Base-by-base conservation (phyloP, 1,284 basidiomycete species). In the Cutaneotrichosporon mucoides region DNA sequence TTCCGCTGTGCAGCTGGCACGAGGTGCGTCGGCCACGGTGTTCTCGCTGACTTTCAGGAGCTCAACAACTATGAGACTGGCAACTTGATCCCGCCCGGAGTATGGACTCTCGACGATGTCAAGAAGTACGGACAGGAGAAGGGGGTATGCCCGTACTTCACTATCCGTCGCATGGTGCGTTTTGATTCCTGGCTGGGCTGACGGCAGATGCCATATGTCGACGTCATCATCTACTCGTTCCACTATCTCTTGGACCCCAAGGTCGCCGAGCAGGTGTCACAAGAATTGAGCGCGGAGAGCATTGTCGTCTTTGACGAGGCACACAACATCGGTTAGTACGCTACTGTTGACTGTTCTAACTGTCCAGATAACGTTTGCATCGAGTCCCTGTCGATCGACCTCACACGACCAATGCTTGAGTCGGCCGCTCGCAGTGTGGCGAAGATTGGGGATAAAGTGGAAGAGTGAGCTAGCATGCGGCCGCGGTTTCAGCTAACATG, bases 241-340 rank as follows among this genome's bases (percentile, higher is more conserved):
- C 96, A 99, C 77, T 99, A 99, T 76, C 83, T 99, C 33, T 85
- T 99, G 47, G 96, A 99, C 79, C 96, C 96, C 0, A 99, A 99
- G 79, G 93, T 99, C 44, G 96, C 96, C 0, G 95, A 99, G 70
- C 94, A 98, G 80, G 96, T 99, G 11, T 98, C 94, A 6, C 94
- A 92, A 71, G 95, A 99, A 75, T 84, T 99, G 80, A 92, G 90
- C 37, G 98, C 98, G 69, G 96, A 99, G 74, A 88, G 92, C 46
- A 99, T 99, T 59, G 94, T 99, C 48, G 94, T 99, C 0, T 99
- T 99, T 71, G 96, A 99, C 74, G 96, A 99, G 77, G 96, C 96
- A 7, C 96, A 99, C 80, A 99, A 99, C 75, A 99, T 99, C 60
- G 93, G 92, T 92, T 66, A 62, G 83, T 71, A 36, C 15, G 5